phyloP scores from a whole-genome alignment of 2,329 filamentous ascomycete genomes.

The Penicillium frequentans region DNA sequence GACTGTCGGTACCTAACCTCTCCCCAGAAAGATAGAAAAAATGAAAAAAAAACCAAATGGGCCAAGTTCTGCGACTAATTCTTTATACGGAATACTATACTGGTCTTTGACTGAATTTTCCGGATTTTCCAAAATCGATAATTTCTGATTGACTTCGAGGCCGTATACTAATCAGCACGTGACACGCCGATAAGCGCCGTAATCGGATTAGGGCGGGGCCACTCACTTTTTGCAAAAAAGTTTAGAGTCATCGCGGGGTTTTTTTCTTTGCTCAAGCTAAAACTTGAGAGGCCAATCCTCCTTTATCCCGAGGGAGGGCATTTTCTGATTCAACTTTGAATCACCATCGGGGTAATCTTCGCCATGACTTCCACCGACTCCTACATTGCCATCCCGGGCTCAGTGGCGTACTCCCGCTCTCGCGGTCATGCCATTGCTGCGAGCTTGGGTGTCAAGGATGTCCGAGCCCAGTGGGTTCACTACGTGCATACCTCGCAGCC shows the following conservation, averaged over 20 bases:
- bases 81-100: too few species aligned
- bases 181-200: constrained; percentile 20
- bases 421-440: constrained; percentile 44
- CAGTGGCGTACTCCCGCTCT: constrained; percentile 48
- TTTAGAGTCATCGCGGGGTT: constrained; percentile 24
- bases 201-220: constrained; percentile 26
- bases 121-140: background rate
- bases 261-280: constrained; percentile 23
- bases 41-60: too few species aligned
- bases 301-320: constrained; percentile 18
- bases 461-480: constrained; percentile 56
- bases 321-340: constrained; percentile 1
- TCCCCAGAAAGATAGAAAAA: too few species aligned
- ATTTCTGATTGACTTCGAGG: background rate
- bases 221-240: constrained; percentile 20
- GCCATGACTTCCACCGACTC: constrained; percentile 36
- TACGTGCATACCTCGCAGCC: constrained; percentile 62
- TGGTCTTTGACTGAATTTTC: background rate
- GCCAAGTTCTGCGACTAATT: background rate
- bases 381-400: constrained; percentile 40
- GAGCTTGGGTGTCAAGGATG: constrained; percentile 43
- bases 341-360: constrained; percentile 11
- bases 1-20: too few species aligned
- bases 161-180: constrained; percentile 18
- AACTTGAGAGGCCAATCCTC: constrained; percentile 26